Base-by-base conservation (phyloP, 192 early-diverging fungal genomes). In the Oehlia diaphana region DNA sequence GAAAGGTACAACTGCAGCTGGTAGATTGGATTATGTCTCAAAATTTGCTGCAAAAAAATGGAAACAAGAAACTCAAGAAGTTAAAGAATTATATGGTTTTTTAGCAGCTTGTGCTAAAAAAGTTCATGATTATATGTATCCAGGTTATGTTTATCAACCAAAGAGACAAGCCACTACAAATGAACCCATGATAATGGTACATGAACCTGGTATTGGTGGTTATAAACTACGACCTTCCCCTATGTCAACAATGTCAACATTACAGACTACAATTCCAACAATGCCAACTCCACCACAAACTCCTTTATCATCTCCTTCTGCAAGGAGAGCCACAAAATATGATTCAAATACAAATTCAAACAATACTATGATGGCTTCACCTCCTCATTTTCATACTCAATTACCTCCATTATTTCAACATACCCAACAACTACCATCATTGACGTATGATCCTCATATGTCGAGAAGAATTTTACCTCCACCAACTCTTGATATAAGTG, bases 131-230 rank as follows among this genome's bases (percentile, higher is more conserved):
- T 39, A n/a, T 7, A 62, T 76, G 63, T 76, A 64, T 64, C 74
- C 74, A 0, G 74, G 63, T 21, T 76, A 76, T 9, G 63, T 64
- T 26, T 76, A 76, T 64, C 74, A 76, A 62, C 74, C 74, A 76
- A 76, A 76, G 12, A 23, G 63, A 42, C 53, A 63, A 72, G 71
- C 71, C 7, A 72, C 71, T 4, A 72, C 71, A 26, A 72, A 72
- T 50, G 71, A 72, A 53, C 71, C 71, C 8, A 72, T 72, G 71
- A 72, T 72, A 50, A 72, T 72, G 71, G 71, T 72, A 53, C 71
- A 72, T 50, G 71, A 72, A 72, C 71, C 71, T 31, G 47, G 71
- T 50, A 26, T 72, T 28, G 37, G 21, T n/a, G 68, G 68, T 70
- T 72, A 49, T 50, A 72, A 72, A 50, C 28, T 72, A 12, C 53